phyloP scores from a whole-genome alignment of 768 basidiomycete species.

The Naematelia aurantialba region DNA sequence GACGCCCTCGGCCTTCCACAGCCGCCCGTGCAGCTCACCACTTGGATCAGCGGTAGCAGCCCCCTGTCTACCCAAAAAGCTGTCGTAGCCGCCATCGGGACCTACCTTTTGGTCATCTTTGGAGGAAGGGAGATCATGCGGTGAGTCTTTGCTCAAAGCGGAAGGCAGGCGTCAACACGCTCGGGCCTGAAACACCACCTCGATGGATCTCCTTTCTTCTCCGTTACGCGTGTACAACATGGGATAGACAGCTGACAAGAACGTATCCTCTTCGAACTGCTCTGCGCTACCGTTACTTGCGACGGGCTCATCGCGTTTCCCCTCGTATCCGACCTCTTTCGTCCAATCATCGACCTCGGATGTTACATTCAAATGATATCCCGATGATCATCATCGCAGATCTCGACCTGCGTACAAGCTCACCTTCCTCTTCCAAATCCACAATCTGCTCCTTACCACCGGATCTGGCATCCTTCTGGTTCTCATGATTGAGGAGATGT shows the following conservation, averaged over 20 bases:
- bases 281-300: neutral
- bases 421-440: conserved; percentile 74
- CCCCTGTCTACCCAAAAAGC: conserved; percentile 72
- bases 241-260: neutral
- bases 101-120: conserved; percentile 87
- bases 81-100: conserved; percentile 66
- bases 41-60: conserved; percentile 69
- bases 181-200: no score
- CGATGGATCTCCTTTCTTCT: neutral
- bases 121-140: conserved; percentile 79
- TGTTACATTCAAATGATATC: neutral
- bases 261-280: neutral
- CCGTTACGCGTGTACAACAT: neutral
- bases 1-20: conserved; percentile 29
- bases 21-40: conserved; percentile 54
- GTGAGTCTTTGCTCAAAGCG: conserved; percentile 42
- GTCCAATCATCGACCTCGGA: neutral
- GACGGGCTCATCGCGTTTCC: neutral
- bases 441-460: conserved; percentile 81
- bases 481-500: conserved; percentile 89
- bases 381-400: conserved; percentile 25
- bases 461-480: conserved; percentile 79
- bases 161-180: neutral
- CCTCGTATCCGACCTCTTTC: neutral
- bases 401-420: conserved; percentile 56